Evolutionary conservation across 2,329 filamentous ascomycete species (phyloP), one percentile per base, ranked within the genome.

Genomic region (Lachnellula arida): DNA sequence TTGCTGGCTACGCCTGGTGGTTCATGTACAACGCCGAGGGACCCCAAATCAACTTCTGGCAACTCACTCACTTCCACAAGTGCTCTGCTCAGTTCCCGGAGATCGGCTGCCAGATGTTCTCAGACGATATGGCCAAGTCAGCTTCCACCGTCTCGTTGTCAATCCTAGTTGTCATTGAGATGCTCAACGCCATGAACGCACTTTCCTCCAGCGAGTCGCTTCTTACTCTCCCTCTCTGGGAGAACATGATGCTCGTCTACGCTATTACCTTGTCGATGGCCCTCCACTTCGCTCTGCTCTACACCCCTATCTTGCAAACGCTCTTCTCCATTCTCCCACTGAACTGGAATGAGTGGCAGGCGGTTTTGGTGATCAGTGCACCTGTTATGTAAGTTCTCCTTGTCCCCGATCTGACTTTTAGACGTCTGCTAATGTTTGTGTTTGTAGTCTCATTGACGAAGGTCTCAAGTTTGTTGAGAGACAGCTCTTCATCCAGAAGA

Each of bases 1-100:
- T 99, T 19, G 91, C 88, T 68, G 94, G 95, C 46, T 99, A 99
- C 70, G 93, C 91, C n/a, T 99, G 94, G 94, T 99, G 91, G 90
- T 99, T 97, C 79, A 92, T 99, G 88, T 96, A 88, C 79, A 93
- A 97, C 76, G 76, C 85, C 8, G 84, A 86, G 63, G 94, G 94
- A 0, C 94, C 94, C 23, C 89, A 96, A 72, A 96, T 99, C 74
- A 85, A 79, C 60, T 96, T 97, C 77, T 88, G 82, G 72, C 90
- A 99, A 71, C 79, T 99, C 63, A 79, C 88, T 23, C 88, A 95
- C 76, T 99, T 97, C 85, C 94, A 99, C 77, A 86, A 87, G 71
- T 99, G 94, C 82, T 87, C 87, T 0, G 68, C 88, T 15, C 79
- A 91, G 56, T 97, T 96, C 76, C 84, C 91, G 0, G 87, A 93